Base-by-base conservation (phyloP, 352 stramenopile species). In the Phytophthora europaea region DNA sequence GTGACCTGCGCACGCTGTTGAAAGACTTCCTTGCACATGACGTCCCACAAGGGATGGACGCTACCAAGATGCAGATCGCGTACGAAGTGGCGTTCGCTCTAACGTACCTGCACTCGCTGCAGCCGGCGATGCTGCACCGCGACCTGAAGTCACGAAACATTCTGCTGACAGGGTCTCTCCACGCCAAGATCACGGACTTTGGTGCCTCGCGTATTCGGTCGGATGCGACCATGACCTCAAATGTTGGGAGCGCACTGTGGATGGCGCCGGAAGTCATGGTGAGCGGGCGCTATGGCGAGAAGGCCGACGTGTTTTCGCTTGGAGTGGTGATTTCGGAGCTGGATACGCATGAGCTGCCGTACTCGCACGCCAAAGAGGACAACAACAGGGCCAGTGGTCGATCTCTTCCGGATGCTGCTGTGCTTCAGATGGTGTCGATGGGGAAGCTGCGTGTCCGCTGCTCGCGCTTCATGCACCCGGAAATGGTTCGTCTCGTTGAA, bases 111-210 rank as follows among this genome's bases (percentile, higher is more conserved):
- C 75, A 82, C 22, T 78, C 72, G 5, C 45, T 82, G 31, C 38
- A 73, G 34, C 73, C 72, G 4, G 57, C 78, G 6, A 62, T 80
- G 26, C 20, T 83, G 22, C 83, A 92, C 57, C 83, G 85, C 16
- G 85, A 91, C 63, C 78, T 92, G 64, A 92, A 92, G 65, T 89
- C 80, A 4, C 80, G 83, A 33, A 91, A 93, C 66, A 87, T 93
- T 59, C 65, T 93, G 50, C 58, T 93, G 16, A 82, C 77, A 0
- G 53, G 55, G n/a, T 69, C 67, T 16, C 55, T 85, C 16, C 28
- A 77, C 6, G 76, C 79, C 20, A 91, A 88, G 51, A 54, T 91
- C 6, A 89, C 82, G 7, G 84, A 91, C 65, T 91, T 91, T 72
- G 81, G 81, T 0, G 67, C 66, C 0, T 84, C 80, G 9, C 70